Evolutionary conservation across 1,284 basidiomycete genomes (phyloP).

Genomic region (Tetrapyrgos nigripes): DNA sequence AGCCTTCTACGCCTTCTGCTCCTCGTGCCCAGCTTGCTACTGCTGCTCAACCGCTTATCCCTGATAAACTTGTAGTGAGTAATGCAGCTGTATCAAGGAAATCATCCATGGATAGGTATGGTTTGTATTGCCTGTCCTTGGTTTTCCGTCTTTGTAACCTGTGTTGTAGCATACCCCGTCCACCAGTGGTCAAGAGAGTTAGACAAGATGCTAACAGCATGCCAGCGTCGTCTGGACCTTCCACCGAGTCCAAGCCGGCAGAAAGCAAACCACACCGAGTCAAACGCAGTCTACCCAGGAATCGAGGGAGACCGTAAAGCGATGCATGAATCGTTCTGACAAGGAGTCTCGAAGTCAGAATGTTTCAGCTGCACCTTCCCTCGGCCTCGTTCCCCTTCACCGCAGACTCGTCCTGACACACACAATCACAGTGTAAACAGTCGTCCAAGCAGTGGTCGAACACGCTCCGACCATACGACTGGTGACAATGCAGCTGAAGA

Average conservation of each 20-base stretch:
- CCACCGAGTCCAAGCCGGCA: conserved; percentile 30
- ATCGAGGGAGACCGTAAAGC: conserved; percentile 76
- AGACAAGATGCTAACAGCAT: conserved; percentile 56
- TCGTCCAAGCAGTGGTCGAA: no score
- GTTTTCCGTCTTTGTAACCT: conserved; percentile 10
- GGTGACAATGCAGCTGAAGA: conserved; percentile 57
- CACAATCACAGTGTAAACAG: no score
- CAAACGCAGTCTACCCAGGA: conserved; percentile 83
- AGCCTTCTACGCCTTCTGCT: conserved; percentile 55
- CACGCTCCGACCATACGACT: conserved; percentile 55
- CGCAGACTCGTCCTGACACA: no score
- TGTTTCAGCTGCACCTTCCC: conserved; percentile 61
- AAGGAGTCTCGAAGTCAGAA: no score
- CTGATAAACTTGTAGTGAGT: conserved; percentile 26
- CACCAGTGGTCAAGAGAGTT: conserved; percentile 79
- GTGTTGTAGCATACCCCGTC: conserved; percentile 65
- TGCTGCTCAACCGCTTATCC: conserved; percentile 29
- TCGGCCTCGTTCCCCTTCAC: conserved; percentile 68
- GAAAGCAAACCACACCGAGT: conserved; percentile 59
- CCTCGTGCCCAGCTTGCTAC: conserved; percentile 59
- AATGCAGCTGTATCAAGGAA: conserved; percentile 50
- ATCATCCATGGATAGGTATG: conserved; percentile 69
- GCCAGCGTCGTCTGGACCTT: conserved; percentile 47
- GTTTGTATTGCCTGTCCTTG: conserved; percentile 13
- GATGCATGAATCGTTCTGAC: conserved; percentile 51